Percentiles rank a stretch among this genome's conserved stretches.
Conservation (phyloP, 257 asterid species). For the Solanum okadae region DNA sequence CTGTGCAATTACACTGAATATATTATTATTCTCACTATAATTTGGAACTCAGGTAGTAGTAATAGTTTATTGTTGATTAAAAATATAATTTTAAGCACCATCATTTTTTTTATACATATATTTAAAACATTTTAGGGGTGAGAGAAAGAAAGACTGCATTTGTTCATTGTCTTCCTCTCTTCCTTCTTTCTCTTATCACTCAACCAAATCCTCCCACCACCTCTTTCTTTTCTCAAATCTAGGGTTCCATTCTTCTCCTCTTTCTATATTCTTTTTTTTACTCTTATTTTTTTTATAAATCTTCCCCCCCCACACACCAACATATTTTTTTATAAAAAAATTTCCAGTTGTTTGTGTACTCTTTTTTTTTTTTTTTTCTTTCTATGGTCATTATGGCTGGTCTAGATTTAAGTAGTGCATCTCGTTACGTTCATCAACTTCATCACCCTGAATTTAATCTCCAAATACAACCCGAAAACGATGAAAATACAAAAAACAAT, state of each 20-base stretch:
- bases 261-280: not conserved
- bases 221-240: slow-evolving; percentile 5
- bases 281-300: not conserved
- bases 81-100: not conserved
- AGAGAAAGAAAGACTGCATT: not conserved
- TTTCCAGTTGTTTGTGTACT: not conserved
- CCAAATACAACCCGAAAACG: slow-evolving; percentile 30
- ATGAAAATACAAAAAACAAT: slow-evolving; percentile 12
- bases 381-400: slow-evolving; percentile 50
- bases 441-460: slow-evolving; percentile 45
- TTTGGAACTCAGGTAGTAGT: not conserved
- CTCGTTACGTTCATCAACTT: slow-evolving; percentile 52
- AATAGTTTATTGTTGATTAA: not conserved
- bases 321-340: not conserved
- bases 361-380: slow-evolving; percentile 3
- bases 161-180: not conserved
- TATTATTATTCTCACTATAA: not conserved
- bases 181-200: not conserved
- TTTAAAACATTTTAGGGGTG: slow-evolving; percentile 1
- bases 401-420: slow-evolving; percentile 63
- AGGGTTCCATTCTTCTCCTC: not conserved
- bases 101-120: not conserved
- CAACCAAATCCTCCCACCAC: not conserved
- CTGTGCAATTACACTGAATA: not conserved
- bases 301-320: not conserved